A percentile compares a stretch with the other conserved stretches of the same genome.
phyloP scores from a whole-genome alignment of 2,329 filamentous ascomycete species.

The Penicillium palitans region DNA sequence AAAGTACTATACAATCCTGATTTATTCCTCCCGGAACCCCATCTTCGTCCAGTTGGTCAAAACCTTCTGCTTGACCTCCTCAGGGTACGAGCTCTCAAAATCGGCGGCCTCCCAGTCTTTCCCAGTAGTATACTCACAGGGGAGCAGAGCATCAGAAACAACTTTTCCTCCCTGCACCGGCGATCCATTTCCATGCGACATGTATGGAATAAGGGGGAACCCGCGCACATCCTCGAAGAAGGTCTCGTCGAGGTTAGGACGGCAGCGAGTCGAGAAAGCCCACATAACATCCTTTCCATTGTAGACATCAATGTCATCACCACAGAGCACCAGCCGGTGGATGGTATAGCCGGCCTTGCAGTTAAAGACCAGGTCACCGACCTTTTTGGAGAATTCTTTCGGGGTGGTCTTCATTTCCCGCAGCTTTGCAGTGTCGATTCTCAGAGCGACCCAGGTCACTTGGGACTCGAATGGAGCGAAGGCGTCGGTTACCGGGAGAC shows the following conservation, averaged over 20 bases:
- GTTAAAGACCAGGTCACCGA: constrained; percentile 47
- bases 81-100: constrained; percentile 41
- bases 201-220: constrained; percentile 51
- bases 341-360: constrained; percentile 48
- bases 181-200: constrained; percentile 44
- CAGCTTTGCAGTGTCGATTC: constrained; percentile 59
- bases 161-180: constrained; percentile 47
- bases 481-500: constrained; percentile 48
- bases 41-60: constrained; percentile 37
- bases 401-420: constrained; percentile 55
- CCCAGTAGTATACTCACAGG: constrained; percentile 45
- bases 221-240: constrained; percentile 48
- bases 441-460: constrained; percentile 53
- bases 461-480: constrained; percentile 50
- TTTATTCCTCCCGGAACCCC: constrained; percentile 28
- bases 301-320: constrained; percentile 54
- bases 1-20: background rate
- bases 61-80: constrained; percentile 44
- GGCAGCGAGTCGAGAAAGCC: constrained; percentile 52
- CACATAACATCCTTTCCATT: constrained; percentile 50
- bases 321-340: constrained; percentile 49
- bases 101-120: constrained; percentile 34
- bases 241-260: constrained; percentile 47
- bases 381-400: constrained; percentile 39
- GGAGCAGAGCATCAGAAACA: constrained; percentile 48